Base-by-base conservation (phyloP, 805 yeast genomes). In the Wickerhamomyces bisporus region DNA sequence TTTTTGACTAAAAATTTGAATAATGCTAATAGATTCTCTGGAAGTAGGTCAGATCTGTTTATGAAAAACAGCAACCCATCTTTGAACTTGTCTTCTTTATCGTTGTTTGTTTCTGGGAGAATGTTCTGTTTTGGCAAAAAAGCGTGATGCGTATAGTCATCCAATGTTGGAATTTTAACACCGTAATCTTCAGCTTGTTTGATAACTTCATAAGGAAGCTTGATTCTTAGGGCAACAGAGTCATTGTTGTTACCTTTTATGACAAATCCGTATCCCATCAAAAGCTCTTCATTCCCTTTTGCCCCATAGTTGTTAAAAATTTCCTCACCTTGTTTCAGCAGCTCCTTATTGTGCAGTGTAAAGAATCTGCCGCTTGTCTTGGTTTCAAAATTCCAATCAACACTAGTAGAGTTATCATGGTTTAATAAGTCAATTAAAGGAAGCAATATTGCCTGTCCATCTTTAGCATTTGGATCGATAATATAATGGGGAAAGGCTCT, bases 261-360 rank as follows among this genome's bases (percentile, higher is more conserved):
- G 36, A 73, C 72, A 58, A 81, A 89, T 6, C 86, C 95, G 56
- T 88, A 89, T 0, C 91, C 95, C 55, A 82, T 62, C 5, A 88
- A 61, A 14, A 88, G 60, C 56, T 88, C 96, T 48, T 87, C 95
- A 52, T 88, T 88, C 2, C 95, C 89, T 55, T 89, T 89, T 21
- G 83, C 81, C 2, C 96, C 97, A 56, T 88, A 88, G 60, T 88
- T 88, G 54, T 89, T 88, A 55, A 62, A 81, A 1, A 89, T 45
- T 53, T 86, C 83, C 1, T 61, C 56, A 1, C 62, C 63, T 4
- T 41, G 45, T 4, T 39, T 17, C 9, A 34, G 26, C 3, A 33
- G 19, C 11, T 48, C 54, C 17, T 35, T 19, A 27, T 41, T 52
- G 12, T 40, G 43, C 30, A 55, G 32, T 2, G 53, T 33, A 31